Evolutionary conservation across 1,284 basidiomycete genomes (phyloP).

Genomic region (Apiotrichum porosum): DNA sequence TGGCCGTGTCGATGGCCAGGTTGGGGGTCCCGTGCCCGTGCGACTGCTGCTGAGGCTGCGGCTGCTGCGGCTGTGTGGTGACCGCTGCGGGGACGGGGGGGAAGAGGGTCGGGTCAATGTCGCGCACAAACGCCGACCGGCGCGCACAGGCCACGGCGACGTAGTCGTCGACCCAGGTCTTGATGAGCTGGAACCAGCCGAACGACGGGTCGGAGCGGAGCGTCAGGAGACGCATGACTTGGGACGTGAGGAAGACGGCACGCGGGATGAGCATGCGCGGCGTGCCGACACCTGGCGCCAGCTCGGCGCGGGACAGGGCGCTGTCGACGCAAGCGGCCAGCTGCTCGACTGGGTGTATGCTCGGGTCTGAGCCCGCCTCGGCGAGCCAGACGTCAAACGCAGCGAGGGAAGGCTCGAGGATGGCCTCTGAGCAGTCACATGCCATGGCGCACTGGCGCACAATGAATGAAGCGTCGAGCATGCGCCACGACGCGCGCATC

Average conservation of each 20-base stretch:
- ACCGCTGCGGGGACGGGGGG: no score
- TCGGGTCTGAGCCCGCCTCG: conserved; percentile 11
- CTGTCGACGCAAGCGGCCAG: conserved; percentile 12
- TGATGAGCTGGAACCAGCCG: conserved; percentile 42
- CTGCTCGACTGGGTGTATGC: conserved; percentile 10
- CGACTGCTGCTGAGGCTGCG: not conserved
- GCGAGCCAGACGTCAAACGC: conserved; percentile 31
- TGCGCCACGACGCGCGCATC: conserved; percentile 35
- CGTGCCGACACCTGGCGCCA: not conserved
- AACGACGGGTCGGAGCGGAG: conserved; percentile 36
- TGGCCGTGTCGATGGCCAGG: conserved; percentile 17
- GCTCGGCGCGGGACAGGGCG: conserved; percentile 6
- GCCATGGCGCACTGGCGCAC: conserved; percentile 33
- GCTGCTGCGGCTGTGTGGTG: not conserved
- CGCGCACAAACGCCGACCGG: conserved; percentile 23
- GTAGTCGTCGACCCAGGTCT: conserved; percentile 45
- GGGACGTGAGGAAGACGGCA: conserved; percentile 35
- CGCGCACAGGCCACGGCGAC: conserved; percentile 31
- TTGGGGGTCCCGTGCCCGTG: conserved; percentile 3
- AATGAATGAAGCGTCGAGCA: conserved; percentile 24
- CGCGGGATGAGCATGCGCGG: conserved; percentile 19
- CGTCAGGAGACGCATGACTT: conserved; percentile 38
- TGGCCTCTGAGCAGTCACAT: conserved; percentile 22
- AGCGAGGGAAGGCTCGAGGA: conserved; percentile 21
- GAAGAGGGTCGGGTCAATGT: not conserved